Conservation (phyloP, 176 grass and related monocot genomes). For the Oryza glaberrima region DNA sequence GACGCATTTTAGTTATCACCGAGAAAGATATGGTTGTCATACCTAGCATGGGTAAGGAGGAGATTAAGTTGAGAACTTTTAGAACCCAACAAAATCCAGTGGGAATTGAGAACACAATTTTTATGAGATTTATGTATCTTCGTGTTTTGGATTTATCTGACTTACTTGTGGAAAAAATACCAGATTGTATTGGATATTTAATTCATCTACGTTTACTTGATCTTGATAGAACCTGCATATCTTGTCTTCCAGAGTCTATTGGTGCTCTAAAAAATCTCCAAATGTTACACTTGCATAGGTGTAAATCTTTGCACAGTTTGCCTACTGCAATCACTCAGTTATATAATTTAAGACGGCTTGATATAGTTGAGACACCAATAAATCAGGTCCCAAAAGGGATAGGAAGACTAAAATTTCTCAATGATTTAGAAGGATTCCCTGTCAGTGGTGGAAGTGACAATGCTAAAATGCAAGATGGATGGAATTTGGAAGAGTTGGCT, state of each 20-base stretch:
- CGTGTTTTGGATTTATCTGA: not conserved
- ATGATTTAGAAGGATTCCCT: conserved; percentile 20
- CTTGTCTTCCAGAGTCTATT: conserved; percentile 1
- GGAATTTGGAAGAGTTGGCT: not conserved
- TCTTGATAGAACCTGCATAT: not conserved
- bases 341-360: conserved; percentile 23
- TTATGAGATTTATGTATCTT: not conserved
- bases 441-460: not conserved
- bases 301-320: not conserved
- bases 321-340: not conserved
- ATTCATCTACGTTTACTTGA: not conserved
- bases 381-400: conserved; percentile 39
- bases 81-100: not conserved
- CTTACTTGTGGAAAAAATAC: not conserved
- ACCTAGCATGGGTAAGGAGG: not conserved
- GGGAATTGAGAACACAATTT: not conserved
- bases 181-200: not conserved
- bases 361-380: not conserved
- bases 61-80: not conserved
- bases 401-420: not conserved
- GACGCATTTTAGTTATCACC: not conserved
- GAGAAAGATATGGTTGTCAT: not conserved
- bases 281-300: not conserved
- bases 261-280: not conserved
- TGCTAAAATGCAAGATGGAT: not conserved